A percentile compares a stretch with the other conserved stretches of the same genome.
phyloP scores from a whole-genome alignment of 2,329 filamentous ascomycete genomes.

The Claviceps pusilla region DNA sequence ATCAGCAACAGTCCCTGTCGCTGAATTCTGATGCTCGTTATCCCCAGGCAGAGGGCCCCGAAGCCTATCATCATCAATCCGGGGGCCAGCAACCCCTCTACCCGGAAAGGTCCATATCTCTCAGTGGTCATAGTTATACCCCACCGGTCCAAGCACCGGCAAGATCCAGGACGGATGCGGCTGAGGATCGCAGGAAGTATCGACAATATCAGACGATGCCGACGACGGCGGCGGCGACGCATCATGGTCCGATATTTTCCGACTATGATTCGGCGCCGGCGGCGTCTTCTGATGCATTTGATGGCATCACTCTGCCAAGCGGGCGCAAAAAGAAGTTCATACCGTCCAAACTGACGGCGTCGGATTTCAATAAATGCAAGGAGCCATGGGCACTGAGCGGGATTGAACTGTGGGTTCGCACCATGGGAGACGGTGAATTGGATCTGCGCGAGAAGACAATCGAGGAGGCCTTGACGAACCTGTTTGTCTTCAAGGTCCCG shows the following conservation, averaged over 20 bases:
- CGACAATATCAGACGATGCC: slow-evolving; percentile 35
- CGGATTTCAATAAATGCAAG: slow-evolving; percentile 68
- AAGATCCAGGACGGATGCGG: slow-evolving; percentile 85
- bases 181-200: slow-evolving; percentile 48
- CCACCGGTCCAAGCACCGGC: slow-evolving; percentile 69
- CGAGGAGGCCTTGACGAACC: slow-evolving; percentile 69
- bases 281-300: slow-evolving; percentile 47
- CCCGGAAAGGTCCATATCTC: slow-evolving; percentile 61
- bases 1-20: slow-evolving; percentile 35
- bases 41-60: slow-evolving; percentile 28
- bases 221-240: slow-evolving; percentile 23
- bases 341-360: slow-evolving; percentile 63
- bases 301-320: slow-evolving; percentile 69
- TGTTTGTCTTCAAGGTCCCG: slow-evolving; percentile 89
- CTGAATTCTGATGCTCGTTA: slow-evolving; percentile 30
- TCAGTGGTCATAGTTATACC: slow-evolving; percentile 67
- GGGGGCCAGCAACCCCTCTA: slow-evolving; percentile 23
- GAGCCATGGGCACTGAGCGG: slow-evolving; percentile 89
- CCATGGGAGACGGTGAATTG: slow-evolving; percentile 79
- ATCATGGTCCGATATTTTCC: slow-evolving; percentile 37
- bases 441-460: slow-evolving; percentile 76
- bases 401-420: slow-evolving; percentile 74
- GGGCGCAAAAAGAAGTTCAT: slow-evolving; percentile 72
- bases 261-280: slow-evolving; percentile 41
- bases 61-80: slow-evolving; percentile 30